phyloP scores from a whole-genome alignment of 2,329 filamentous ascomycete species.

The Trichophyton simii region DNA sequence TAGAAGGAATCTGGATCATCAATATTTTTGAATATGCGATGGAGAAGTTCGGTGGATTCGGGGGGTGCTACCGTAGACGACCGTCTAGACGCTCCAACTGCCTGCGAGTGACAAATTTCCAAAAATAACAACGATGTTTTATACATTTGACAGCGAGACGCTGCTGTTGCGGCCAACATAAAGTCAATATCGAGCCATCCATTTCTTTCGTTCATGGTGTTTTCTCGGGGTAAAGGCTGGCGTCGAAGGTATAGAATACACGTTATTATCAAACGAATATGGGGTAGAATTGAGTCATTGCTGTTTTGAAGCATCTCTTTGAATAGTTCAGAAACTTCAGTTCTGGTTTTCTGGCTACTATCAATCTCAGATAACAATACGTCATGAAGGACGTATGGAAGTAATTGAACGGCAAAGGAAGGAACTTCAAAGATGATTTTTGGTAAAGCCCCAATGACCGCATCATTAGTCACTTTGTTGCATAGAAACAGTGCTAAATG shows the following conservation, averaged over 20 bases:
- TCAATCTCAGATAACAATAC: constrained; percentile 59
- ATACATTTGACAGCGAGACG: constrained; percentile 67
- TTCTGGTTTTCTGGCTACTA: constrained; percentile 46
- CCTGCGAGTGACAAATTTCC: constrained; percentile 55
- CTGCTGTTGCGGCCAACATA: constrained; percentile 55
- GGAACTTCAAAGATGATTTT: constrained; percentile 54
- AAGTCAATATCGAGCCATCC: constrained; percentile 82
- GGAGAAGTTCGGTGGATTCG: constrained; percentile 55
- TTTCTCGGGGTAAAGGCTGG: constrained; percentile 61
- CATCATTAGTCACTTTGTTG: constrained; percentile 47
- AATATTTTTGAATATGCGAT: constrained; percentile 78
- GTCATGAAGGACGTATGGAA: constrained; percentile 78
- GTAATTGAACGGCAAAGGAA: constrained; percentile 58
- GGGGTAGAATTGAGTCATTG: constrained; percentile 39
- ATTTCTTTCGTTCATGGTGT: constrained; percentile 63
- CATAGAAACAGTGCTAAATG: constrained; percentile 40
- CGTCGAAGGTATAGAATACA: constrained; percentile 78
- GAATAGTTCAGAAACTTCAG: constrained; percentile 52
- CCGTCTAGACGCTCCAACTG: constrained; percentile 48
- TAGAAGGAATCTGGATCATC: constrained; percentile 97
- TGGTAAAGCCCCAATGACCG: constrained; percentile 56
- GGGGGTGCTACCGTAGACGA: constrained; percentile 47
- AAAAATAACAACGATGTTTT: constrained; percentile 75
- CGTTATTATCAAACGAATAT: constrained; percentile 61
- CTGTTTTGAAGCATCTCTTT: constrained; percentile 48